phyloP scores from a whole-genome alignment of 257 asterid species.

The Dorcoceras hygrometricum region DNA sequence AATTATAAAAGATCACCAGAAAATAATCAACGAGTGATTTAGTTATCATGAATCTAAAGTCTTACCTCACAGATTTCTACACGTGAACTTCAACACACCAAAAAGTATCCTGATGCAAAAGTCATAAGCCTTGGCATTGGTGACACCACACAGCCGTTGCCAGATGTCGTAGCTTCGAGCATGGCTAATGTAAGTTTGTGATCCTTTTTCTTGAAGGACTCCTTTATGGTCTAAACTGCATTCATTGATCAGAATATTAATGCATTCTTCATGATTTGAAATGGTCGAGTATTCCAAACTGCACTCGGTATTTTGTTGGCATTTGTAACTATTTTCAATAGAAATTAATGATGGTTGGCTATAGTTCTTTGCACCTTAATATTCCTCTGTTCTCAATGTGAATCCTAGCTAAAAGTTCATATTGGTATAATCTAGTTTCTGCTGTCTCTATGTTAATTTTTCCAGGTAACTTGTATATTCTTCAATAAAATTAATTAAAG shows the following conservation, averaged over 20 bases:
- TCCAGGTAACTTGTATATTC: not conserved
- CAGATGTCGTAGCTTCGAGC: constrained; percentile 54
- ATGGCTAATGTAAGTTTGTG: constrained; percentile 67
- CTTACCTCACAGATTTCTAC: constrained; percentile 45
- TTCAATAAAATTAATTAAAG: not conserved
- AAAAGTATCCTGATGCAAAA: constrained; percentile 66
- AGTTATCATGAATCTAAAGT: constrained; percentile 1
- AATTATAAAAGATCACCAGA: no score
- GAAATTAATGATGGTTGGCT: not conserved
- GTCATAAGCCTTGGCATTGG: constrained; percentile 89
- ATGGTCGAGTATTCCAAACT: not conserved
- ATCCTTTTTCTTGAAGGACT: not conserved
- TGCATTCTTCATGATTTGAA: not conserved
- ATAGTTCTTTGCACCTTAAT: not conserved
- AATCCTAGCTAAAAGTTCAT: not conserved
- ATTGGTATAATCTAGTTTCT: not conserved
- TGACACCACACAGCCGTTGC: constrained; percentile 82
- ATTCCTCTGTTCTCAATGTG: not conserved
- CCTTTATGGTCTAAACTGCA: not conserved
- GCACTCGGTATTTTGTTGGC: not conserved
- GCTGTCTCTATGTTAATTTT: not conserved
- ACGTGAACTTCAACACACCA: constrained; percentile 51
- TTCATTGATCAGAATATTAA: not conserved
- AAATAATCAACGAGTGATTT: not conserved
- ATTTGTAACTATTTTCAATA: not conserved